A percentile compares a stretch with the other conserved stretches of the same genome.
Conservation (phyloP, 495 filamentous ascomycete genomes). For the Elaphomyces granulatus region DNA sequence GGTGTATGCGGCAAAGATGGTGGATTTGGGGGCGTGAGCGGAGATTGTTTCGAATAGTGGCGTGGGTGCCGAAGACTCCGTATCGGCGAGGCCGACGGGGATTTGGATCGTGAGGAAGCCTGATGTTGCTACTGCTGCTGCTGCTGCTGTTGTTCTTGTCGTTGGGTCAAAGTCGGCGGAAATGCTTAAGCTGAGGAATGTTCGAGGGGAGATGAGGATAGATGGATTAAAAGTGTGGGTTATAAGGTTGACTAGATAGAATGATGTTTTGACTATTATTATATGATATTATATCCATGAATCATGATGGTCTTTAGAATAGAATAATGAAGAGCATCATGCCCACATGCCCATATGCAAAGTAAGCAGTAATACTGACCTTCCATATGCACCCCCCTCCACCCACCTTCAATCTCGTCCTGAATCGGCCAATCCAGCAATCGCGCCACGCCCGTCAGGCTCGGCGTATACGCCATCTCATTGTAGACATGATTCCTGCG, state of each 20-base stretch:
- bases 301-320: no score
- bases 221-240: slow-evolving; percentile 26
- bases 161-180: slow-evolving; percentile 15
- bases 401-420: slow-evolving; percentile 24
- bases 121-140: slow-evolving; percentile 1
- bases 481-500: slow-evolving; percentile 48
- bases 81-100: slow-evolving; percentile 24
- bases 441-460: slow-evolving; percentile 39
- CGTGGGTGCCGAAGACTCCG: slow-evolving; percentile 17
- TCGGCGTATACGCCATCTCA: slow-evolving; percentile 60
- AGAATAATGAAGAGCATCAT: no score
- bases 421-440: slow-evolving; percentile 38
- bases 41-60: slow-evolving; percentile 19
- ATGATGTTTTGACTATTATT: no score
- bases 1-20: slow-evolving; percentile 40
- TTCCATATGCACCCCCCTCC: slow-evolving; percentile 37
- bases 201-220: slow-evolving; percentile 22
- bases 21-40: slow-evolving; percentile 20
- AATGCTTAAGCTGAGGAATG: slow-evolving; percentile 24
- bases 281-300: no score
- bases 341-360: no score
- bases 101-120: slow-evolving; percentile 44
- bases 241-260: slow-evolving; percentile 34
- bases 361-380: slow-evolving; percentile 23
- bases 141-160: neutral